phyloP scores from a whole-genome alignment of 306 rosid genomes.

The Sicyos baderoa region DNA sequence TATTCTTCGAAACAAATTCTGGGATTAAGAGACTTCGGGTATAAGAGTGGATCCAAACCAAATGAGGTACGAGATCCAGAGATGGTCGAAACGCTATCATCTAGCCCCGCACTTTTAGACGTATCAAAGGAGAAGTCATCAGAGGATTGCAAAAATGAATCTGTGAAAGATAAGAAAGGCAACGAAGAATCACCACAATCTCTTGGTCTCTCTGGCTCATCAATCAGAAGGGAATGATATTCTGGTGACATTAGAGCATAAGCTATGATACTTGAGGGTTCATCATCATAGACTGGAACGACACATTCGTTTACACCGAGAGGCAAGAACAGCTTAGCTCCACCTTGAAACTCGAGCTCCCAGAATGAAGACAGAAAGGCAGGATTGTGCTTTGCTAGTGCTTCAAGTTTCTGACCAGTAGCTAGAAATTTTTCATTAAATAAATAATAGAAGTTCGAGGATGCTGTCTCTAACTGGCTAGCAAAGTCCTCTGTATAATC shows the following conservation, averaged over 20 bases:
- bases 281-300: constrained; percentile 84
- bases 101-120: constrained; percentile 50
- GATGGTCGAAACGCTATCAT: constrained; percentile 44
- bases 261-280: constrained; percentile 86
- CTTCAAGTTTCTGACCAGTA: constrained; percentile 53
- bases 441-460: constrained; percentile 17
- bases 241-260: constrained; percentile 63
- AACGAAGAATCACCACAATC: constrained; percentile 34
- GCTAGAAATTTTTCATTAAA: constrained; percentile 27
- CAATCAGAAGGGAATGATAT: constrained; percentile 41
- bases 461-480: constrained; percentile 1
- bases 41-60: constrained; percentile 45
- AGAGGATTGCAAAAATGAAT: constrained; percentile 40
- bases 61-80: constrained; percentile 44
- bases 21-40: constrained; percentile 64
- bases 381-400: constrained; percentile 48
- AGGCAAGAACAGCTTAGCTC: constrained; percentile 75
- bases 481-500: constrained; percentile 16
- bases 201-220: constrained; percentile 52
- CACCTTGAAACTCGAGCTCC: constrained; percentile 68
- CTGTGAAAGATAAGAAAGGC: constrained; percentile 36
- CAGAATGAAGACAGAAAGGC: constrained; percentile 62
- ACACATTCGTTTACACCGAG: constrained; percentile 68
- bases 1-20: constrained; percentile 80
- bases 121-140: constrained; percentile 56